Evolutionary conservation across 2,329 filamentous ascomycete genomes (phyloP).

Genomic region (Geosmithia flava): DNA sequence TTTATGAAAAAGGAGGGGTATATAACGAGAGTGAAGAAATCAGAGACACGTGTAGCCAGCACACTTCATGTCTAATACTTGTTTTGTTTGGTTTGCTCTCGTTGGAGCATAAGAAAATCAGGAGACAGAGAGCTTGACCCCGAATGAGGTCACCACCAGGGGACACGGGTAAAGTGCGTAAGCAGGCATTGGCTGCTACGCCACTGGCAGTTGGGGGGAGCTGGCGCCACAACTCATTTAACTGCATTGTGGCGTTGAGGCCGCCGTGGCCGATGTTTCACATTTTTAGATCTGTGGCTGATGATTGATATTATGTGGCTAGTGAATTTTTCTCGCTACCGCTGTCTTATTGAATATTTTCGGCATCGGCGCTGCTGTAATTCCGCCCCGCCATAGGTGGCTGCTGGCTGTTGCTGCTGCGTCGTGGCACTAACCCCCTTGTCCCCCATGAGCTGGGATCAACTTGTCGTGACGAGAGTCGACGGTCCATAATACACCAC

Average conservation of each 20-base stretch:
- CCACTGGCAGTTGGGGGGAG: neutral
- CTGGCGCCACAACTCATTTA: neutral
- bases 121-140: neutral
- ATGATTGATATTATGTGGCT: neutral
- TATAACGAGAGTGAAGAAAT: neutral
- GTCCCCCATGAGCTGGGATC: slow-evolving; percentile 17
- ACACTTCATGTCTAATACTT: neutral
- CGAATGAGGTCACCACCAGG: neutral
- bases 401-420: neutral
- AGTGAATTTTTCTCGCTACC: neutral
- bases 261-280: too few species aligned
- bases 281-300: too few species aligned
- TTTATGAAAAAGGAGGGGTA: neutral
- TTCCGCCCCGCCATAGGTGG: neutral
- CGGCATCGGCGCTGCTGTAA: neutral
- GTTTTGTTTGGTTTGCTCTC: neutral
- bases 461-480: slow-evolving; percentile 6
- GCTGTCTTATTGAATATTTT: neutral
- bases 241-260: neutral
- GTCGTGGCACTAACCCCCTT: slow-evolving; percentile 5
- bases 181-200: neutral
- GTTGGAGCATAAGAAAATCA: neutral
- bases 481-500: neutral
- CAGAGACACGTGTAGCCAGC: neutral
- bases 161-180: neutral